These are phyloP conservation scores for Teunomyces barrocoloradensis DNA, from an alignment of 805 yeast genomes.

Conservation along the genomic window DNA sequence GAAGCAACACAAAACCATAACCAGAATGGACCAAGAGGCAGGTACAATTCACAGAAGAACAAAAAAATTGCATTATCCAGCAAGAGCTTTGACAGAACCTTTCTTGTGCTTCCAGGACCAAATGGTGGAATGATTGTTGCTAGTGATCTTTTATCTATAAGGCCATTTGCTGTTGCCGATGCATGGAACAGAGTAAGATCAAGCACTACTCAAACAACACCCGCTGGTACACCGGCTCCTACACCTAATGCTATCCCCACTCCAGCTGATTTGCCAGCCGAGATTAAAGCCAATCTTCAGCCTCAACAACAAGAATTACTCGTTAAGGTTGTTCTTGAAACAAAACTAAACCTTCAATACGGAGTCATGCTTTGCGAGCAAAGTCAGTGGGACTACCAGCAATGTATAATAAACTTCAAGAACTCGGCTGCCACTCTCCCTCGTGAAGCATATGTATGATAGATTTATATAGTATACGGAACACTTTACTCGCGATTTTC, in stretches of 20 bases:
- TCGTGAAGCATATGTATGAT: slow-evolving; percentile 32
- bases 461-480: background rate
- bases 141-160: slow-evolving; percentile 72
- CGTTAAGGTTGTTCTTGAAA: slow-evolving; percentile 63
- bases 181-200: slow-evolving; percentile 49
- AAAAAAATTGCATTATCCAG: slow-evolving; percentile 43
- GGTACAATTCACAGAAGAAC: slow-evolving; percentile 18
- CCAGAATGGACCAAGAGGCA: slow-evolving; percentile 10
- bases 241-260: slow-evolving; percentile 18
- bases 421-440: slow-evolving; percentile 56
- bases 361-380: slow-evolving; percentile 83
- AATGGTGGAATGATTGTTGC: slow-evolving; percentile 77
- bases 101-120: slow-evolving; percentile 71
- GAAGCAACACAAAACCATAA: slow-evolving; percentile 17
- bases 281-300: slow-evolving; percentile 49
- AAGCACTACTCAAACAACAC: slow-evolving; percentile 2
- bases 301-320: slow-evolving; percentile 63
- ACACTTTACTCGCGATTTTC: background rate
- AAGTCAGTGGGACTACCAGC: slow-evolving; percentile 76
- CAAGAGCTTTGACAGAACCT: slow-evolving; percentile 83
- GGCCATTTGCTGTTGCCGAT: slow-evolving; percentile 53
- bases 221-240: slow-evolving; percentile 11
- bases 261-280: slow-evolving; percentile 51
- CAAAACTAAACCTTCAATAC: slow-evolving; percentile 75
- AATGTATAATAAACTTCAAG: slow-evolving; percentile 68